Conservation (phyloP, 768 basidiomycete genomes). For the Tubosaeta brunneosetosa region DNA sequence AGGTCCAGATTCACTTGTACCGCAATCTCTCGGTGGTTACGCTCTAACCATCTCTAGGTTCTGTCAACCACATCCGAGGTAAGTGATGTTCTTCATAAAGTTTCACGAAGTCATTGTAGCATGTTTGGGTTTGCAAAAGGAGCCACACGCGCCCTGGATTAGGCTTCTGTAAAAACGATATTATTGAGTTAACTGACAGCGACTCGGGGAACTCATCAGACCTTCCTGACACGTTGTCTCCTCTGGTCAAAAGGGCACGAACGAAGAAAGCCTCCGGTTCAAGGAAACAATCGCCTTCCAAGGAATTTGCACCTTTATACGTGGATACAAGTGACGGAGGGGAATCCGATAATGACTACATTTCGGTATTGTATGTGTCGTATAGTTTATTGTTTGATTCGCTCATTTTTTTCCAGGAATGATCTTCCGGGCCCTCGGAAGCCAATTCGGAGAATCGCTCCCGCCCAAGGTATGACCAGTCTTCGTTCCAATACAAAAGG, state of each 20-base stretch:
- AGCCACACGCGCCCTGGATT: background rate
- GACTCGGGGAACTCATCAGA: constrained; percentile 18
- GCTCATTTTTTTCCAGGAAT: constrained; percentile 28
- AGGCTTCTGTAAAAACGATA: constrained; percentile 6
- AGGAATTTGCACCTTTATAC: constrained; percentile 20
- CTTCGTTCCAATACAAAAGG: background rate
- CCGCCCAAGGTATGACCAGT: background rate
- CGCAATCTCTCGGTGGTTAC: background rate
- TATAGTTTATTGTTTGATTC: background rate
- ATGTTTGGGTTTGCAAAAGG: background rate
- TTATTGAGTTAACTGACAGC: constrained; percentile 31
- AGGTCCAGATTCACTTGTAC: constrained; percentile 9
- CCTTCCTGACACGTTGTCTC: constrained; percentile 23
- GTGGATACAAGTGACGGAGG: constrained; percentile 30
- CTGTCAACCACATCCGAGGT: constrained; percentile 9
- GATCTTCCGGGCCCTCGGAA: constrained; percentile 48
- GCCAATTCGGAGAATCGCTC: constrained; percentile 33
- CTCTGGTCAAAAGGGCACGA: constrained; percentile 13
- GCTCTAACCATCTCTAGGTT: constrained; percentile 4
- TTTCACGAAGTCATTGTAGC: constrained; percentile 6
- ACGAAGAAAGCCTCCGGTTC: constrained; percentile 2
- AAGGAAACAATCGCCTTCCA: constrained; percentile 6
- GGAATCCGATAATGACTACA: constrained; percentile 32
- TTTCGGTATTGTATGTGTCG: constrained; percentile 36
- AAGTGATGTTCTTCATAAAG: background rate